These are phyloP conservation scores for Chytridiales sp. DNA, from an alignment of 371 early-diverging fungal genomes.

Conservation along the genomic window DNA sequence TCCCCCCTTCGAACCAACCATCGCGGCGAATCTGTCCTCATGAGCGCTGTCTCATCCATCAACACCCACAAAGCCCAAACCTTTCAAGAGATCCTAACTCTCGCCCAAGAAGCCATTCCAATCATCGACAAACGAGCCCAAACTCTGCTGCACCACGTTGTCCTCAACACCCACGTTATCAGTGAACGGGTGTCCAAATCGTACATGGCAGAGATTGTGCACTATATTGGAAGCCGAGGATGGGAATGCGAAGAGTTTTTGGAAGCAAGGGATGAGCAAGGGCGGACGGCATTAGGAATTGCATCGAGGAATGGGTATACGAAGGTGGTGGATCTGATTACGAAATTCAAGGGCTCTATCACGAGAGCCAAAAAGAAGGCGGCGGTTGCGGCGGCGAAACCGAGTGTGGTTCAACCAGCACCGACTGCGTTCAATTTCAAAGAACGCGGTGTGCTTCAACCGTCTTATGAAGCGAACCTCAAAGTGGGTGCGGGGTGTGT, in stretches of 20 bases:
- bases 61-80: slow-evolving; percentile 83
- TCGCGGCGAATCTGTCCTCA: slow-evolving; percentile 85
- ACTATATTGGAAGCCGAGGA: slow-evolving; percentile 53
- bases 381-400: too few species aligned
- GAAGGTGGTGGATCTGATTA: slow-evolving; percentile 67
- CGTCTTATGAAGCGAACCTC: slow-evolving; percentile 67
- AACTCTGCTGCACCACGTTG: slow-evolving; percentile 91
- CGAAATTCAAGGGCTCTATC: too few species aligned
- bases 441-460: too few species aligned
- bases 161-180: slow-evolving; percentile 68
- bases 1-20: slow-evolving; percentile 58
- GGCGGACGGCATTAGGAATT: slow-evolving; percentile 88
- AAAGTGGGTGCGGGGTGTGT: slow-evolving; percentile 87
- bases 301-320: slow-evolving; percentile 79
- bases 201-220: slow-evolving; percentile 83
- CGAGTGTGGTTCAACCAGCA: too few species aligned
- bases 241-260: slow-evolving; percentile 68
- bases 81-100: slow-evolving; percentile 73
- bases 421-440: too few species aligned
- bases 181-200: slow-evolving; percentile 77
- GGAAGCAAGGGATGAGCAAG: slow-evolving; percentile 78
- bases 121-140: slow-evolving; percentile 77
- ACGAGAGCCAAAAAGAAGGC: too few species aligned
- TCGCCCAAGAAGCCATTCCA: slow-evolving; percentile 74
- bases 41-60: slow-evolving; percentile 83